A percentile compares a stretch with the other conserved stretches of the same genome.
Evolutionary conservation across 2,329 filamentous ascomycete genomes (phyloP).

Genomic region (Malbranchea cinnamomea): DNA sequence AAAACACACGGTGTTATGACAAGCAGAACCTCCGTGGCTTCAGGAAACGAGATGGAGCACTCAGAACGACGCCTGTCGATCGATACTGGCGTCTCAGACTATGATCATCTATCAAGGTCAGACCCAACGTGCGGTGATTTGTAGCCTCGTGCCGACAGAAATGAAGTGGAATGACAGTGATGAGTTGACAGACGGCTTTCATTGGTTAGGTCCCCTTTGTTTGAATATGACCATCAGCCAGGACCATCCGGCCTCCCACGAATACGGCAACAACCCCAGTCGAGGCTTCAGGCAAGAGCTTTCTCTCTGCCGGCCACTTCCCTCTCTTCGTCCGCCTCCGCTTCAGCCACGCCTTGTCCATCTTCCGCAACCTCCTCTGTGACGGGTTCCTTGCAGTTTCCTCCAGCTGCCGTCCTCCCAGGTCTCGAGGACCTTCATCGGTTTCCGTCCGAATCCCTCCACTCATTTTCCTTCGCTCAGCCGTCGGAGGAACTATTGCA

Average conservation of each 20-base stretch:
- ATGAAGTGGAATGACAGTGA: constrained; percentile 3
- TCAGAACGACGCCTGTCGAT: constrained; percentile 59
- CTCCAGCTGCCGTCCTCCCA: constrained; percentile 55
- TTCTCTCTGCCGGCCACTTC: constrained; percentile 51
- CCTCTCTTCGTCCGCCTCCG: constrained; percentile 43
- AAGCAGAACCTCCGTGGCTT: constrained; percentile 24
- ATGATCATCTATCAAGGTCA: constrained; percentile 62
- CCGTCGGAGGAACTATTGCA: constrained; percentile 87
- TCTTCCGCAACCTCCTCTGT: constrained; percentile 45
- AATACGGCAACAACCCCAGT: constrained; percentile 72
- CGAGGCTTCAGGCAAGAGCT: constrained; percentile 49
- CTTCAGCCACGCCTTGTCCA: constrained; percentile 53
- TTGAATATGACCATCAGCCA: constrained; percentile 79
- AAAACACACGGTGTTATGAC: constrained; percentile 2
- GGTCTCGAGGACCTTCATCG: constrained; percentile 71
- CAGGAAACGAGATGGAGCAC: constrained; percentile 42
- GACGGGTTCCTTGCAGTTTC: constrained; percentile 38
- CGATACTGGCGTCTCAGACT: constrained; percentile 53
- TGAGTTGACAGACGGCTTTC: constrained; percentile 5
- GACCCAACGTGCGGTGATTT: too few species aligned
- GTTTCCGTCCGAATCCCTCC: constrained; percentile 88
- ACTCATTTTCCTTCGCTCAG: constrained; percentile 96
- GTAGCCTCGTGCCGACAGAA: constrained; percentile 4
- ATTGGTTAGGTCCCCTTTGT: constrained; percentile 54
- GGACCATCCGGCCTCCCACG: constrained; percentile 77